Evolutionary conservation across 805 yeast species (phyloP).

Genomic region (Grigorovia yakushimaensis): DNA sequence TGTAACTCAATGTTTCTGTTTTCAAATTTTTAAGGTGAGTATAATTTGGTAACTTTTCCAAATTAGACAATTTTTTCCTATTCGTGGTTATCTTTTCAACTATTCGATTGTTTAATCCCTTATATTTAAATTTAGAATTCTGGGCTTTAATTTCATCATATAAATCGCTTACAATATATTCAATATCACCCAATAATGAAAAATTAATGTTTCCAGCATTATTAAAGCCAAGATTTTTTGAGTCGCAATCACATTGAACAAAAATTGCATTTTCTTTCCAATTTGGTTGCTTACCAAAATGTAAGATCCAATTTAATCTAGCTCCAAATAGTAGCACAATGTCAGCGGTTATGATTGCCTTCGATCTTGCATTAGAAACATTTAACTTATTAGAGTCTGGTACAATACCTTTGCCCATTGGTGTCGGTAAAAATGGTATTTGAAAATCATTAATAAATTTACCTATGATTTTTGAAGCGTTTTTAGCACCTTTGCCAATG

Average conservation of each 20-base stretch:
- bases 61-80: constrained; percentile 18
- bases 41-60: constrained; percentile 2
- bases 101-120: constrained; percentile 8
- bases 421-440: constrained; percentile 59
- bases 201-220: constrained; percentile 26
- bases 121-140: constrained; percentile 4
- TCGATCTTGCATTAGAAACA: constrained; percentile 54
- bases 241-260: constrained; percentile 46
- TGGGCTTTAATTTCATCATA: constrained; percentile 12
- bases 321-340: constrained; percentile 55
- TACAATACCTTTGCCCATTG: constrained; percentile 70
- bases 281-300: constrained; percentile 52
- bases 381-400: constrained; percentile 40
- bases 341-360: constrained; percentile 48
- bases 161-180: constrained; percentile 33
- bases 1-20: constrained; percentile 35
- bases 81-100: constrained; percentile 12
- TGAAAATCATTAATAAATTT: constrained; percentile 34
- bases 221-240: constrained; percentile 45
- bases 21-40: constrained; percentile 2
- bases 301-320: constrained; percentile 64
- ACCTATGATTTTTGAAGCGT: constrained; percentile 32
- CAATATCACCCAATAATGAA: constrained; percentile 51
- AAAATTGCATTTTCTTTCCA: constrained; percentile 38
- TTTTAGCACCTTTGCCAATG: constrained; percentile 59